phyloP scores from a whole-genome alignment of 2,329 filamentous ascomycete genomes.

The Cladosporium sp. region DNA sequence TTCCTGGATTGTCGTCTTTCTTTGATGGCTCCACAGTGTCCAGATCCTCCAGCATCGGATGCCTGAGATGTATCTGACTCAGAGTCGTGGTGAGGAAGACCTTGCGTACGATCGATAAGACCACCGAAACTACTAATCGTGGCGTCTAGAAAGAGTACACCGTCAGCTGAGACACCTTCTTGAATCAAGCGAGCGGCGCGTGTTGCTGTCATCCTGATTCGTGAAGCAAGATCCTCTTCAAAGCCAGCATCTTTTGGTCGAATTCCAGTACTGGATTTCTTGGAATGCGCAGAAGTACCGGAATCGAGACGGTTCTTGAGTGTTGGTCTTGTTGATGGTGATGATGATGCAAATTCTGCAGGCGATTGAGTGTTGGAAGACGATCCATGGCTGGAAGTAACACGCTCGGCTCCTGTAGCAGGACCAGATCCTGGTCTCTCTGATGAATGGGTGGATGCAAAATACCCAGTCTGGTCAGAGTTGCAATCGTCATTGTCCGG shows the following conservation, averaged over 20 bases:
- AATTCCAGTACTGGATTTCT: constrained; percentile 14
- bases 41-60: background rate
- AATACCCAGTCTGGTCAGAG: background rate
- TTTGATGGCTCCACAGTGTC: background rate
- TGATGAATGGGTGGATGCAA: background rate
- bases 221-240: background rate
- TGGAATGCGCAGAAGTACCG: background rate
- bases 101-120: background rate
- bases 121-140: constrained; percentile 27
- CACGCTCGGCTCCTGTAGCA: background rate
- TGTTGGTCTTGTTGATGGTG: background rate
- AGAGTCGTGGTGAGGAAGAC: background rate
- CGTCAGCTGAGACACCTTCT: constrained; percentile 47
- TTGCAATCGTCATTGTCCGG: background rate
- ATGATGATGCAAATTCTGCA: background rate
- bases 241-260: background rate
- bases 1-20: background rate
- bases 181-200: constrained; percentile 47
- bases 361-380: background rate
- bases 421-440: background rate
- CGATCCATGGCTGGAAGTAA: too few species aligned
- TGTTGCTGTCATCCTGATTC: constrained; percentile 35
- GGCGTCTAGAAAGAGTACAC: constrained; percentile 42
- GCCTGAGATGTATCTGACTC: background rate
- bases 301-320: background rate